phyloP scores from a whole-genome alignment of 768 basidiomycete species.

The Fomitopsis pulvina region DNA sequence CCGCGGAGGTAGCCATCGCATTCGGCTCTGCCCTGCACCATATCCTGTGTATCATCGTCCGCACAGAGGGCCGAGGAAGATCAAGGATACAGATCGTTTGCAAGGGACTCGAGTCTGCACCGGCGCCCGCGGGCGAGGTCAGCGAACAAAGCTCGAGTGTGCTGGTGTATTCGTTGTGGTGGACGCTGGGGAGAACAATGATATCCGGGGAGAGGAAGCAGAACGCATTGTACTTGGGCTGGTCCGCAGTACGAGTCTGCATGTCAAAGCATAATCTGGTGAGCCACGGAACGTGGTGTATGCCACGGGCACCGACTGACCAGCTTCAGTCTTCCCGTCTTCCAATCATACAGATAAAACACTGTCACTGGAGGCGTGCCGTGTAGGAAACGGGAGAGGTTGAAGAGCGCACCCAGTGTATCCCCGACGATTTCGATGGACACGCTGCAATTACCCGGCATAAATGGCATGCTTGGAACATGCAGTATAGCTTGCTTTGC shows the following conservation, averaged over 20 bases:
- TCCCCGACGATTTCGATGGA: constrained; percentile 19
- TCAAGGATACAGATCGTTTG: constrained; percentile 13
- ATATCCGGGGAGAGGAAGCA: constrained; percentile 19
- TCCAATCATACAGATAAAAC: constrained; percentile 22
- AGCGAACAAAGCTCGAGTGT: constrained; percentile 17
- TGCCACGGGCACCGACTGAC: constrained; percentile 12
- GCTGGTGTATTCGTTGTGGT: constrained; percentile 2
- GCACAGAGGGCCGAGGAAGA: constrained; percentile 12
- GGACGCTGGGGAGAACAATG: constrained; percentile 20
- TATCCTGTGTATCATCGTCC: constrained; percentile 15
- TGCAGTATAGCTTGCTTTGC: constrained; percentile 13
- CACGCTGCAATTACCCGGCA: constrained; percentile 13
- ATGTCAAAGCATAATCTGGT: neutral
- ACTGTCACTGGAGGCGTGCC: neutral
- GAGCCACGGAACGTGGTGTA: neutral
- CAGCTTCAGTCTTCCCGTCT: constrained; percentile 16
- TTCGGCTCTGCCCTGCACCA: constrained; percentile 25
- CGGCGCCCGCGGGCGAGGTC: neutral
- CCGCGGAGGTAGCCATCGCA: constrained; percentile 5
- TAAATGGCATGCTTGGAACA: constrained; percentile 9
- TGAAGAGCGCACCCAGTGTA: constrained; percentile 15
- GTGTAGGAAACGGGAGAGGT: constrained; percentile 7
- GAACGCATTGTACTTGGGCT: constrained; percentile 17
- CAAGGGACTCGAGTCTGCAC: neutral
- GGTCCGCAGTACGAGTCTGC: neutral